Base-by-base conservation (phyloP, 2,329 filamentous ascomycete species). In the Fusarium acutatum region DNA sequence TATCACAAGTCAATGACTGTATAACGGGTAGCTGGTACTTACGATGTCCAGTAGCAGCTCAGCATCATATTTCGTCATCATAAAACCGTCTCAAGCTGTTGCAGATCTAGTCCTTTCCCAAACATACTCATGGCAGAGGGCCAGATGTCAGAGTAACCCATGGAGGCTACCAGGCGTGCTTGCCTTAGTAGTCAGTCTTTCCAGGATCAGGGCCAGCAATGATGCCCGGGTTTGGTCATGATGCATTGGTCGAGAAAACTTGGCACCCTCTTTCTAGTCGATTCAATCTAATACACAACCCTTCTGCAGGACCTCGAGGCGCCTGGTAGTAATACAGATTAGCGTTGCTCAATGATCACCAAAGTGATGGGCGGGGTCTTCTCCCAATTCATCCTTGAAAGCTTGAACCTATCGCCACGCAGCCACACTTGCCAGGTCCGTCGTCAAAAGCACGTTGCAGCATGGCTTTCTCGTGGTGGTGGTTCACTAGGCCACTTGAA, bases 21-120 rank as follows among this genome's bases (percentile, higher is more conserved):
- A 24, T 17, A 26, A 68, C 15, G 20, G 56, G 13, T 32, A 52
- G 40, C 53, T 47, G 50, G 53, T 69, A n/a, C 37, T 62, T 43
- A 59, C 41, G 41, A 59, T 37, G 52, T 49, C 63, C 35, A 47
- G 52, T 18, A 28, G 41, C 58, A 58, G 18, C 35, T 57, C 60
- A 30, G 38, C 34, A 64, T 75, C 72, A 71, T 71, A 59, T 46
- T 73, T 75, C 72, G 65, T 73, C 72, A 75, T 73, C 41, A 46
- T 59, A 28, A n/a, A 68, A 61, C 44, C 26, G 47, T 60, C 67
- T 47, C 67, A 47, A 63, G 58, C 38, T 28, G 43, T 61, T 54
- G 44, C 59, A 59, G 35, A 59, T 52, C 46, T 38, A 46, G 62
- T 38, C 43, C 17, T 20, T 56, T 28, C 24, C 14, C 34, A 53